phyloP scores from a whole-genome alignment of 495 filamentous ascomycete species.

The Podospora pseudoanserina region DNA sequence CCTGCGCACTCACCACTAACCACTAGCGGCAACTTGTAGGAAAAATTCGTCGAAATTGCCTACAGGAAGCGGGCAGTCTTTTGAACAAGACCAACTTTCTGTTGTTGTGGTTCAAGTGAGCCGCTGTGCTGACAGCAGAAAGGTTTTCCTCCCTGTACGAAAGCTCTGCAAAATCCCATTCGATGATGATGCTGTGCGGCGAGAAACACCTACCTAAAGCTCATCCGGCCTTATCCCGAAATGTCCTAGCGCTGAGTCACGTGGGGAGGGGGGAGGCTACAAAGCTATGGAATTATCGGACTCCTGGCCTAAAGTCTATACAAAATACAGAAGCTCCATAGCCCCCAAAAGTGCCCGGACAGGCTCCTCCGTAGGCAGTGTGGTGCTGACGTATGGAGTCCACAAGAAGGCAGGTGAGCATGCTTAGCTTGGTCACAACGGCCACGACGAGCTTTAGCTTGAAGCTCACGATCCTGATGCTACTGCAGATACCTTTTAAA shows the following conservation, averaged over 20 bases:
- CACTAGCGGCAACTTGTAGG: too few relatives aligned
- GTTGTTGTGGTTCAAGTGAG: neutral
- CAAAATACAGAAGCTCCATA: too few relatives aligned
- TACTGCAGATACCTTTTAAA: neutral
- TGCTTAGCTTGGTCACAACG: too few relatives aligned
- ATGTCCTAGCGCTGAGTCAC: constrained; percentile 2
- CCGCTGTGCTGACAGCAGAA: neutral
- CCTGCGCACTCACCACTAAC: too few relatives aligned
- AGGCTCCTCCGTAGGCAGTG: neutral
- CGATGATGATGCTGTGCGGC: constrained; percentile 12
- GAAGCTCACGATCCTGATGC: neutral
- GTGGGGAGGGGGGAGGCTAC: neutral
- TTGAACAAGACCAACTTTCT: neutral
- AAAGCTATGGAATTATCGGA: neutral
- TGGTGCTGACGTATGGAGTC: neutral
- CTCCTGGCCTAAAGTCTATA: neutral
- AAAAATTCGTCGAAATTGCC: too few relatives aligned
- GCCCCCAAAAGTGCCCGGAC: neutral
- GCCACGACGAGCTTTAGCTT: too few relatives aligned
- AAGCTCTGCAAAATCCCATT: constrained; percentile 7
- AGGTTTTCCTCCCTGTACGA: neutral
- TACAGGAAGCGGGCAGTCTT: too few relatives aligned
- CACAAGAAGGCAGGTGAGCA: neutral
- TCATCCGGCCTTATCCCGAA: neutral
- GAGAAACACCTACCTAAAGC: constrained; percentile 5